A percentile compares a stretch with the other conserved stretches of the same genome.
phyloP scores from a whole-genome alignment of 2,329 filamentous ascomycete genomes.

The Apiospora aurea region DNA sequence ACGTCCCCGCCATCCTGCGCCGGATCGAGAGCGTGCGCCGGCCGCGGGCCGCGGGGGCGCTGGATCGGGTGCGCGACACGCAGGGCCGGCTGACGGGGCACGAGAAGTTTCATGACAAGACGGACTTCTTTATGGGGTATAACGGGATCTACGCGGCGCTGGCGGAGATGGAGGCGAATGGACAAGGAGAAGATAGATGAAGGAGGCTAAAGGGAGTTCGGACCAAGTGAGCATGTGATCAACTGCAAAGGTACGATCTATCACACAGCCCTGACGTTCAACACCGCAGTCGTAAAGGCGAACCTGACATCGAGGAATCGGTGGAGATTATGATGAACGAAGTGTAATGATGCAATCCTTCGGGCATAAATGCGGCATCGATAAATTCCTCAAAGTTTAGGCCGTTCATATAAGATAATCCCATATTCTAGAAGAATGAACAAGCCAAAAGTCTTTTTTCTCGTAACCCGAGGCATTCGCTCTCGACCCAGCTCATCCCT shows the following conservation, averaged over 20 bases:
- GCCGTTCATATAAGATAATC: too few relatives aligned
- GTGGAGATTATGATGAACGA: too few relatives aligned
- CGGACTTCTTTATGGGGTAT: neutral
- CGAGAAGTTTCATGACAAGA: neutral
- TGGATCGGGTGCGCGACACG: neutral
- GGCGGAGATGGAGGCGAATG: neutral
- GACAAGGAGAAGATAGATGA: neutral
- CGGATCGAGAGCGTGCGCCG: neutral
- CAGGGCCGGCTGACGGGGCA: neutral
- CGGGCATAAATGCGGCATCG: too few relatives aligned
- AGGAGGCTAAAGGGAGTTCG: neutral
- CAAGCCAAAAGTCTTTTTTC: too few relatives aligned
- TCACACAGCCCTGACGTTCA: too few relatives aligned
- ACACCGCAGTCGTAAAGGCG: too few relatives aligned
- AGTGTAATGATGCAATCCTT: too few relatives aligned
- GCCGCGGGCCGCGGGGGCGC: neutral
- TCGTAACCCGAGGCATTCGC: too few relatives aligned
- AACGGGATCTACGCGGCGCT: neutral
- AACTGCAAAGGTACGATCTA: neutral
- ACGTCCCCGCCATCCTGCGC: conserved; percentile 18
- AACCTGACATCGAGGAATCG: too few relatives aligned
- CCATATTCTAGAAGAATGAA: neutral
- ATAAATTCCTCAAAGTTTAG: too few relatives aligned
- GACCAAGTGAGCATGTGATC: neutral
- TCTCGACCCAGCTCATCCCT: too few relatives aligned